A percentile compares a stretch with the other conserved stretches of the same genome.
phyloP scores from a whole-genome alignment of 202 grass and related monocot species.

The Panicum hallii region DNA sequence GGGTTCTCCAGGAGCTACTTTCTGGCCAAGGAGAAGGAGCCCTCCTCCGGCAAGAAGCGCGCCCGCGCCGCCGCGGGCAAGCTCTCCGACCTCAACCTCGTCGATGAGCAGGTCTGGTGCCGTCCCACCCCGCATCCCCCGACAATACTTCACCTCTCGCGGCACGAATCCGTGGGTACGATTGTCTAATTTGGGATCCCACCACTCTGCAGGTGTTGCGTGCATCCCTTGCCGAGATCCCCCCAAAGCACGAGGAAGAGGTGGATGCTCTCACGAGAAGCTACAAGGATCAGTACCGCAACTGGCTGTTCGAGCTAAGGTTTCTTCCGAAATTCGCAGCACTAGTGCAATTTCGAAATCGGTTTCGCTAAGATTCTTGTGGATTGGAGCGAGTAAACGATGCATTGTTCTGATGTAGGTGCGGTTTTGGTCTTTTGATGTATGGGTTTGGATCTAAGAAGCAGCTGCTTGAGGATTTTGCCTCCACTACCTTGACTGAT shows the following conservation, averaged over 20 bases:
- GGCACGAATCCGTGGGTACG: neutral
- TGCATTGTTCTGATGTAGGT: constrained; percentile 46
- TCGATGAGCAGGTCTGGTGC: constrained; percentile 69
- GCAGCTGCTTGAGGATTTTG: constrained; percentile 91
- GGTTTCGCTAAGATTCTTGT: neutral
- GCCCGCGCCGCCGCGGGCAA: constrained; percentile 50
- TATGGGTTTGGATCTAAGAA: constrained; percentile 99
- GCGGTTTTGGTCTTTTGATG: constrained; percentile 82
- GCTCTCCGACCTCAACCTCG: constrained; percentile 78
- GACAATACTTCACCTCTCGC: neutral
- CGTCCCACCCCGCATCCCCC: neutral
- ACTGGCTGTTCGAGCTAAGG: constrained; percentile 92
- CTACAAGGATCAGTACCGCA: constrained; percentile 77
- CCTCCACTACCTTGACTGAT: constrained; percentile 74
- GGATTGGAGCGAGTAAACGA: neutral
- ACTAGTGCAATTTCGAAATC: neutral
- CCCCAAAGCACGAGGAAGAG: constrained; percentile 80
- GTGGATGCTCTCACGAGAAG: constrained; percentile 56
- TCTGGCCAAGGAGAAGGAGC: constrained; percentile 86
- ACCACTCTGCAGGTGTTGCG: constrained; percentile 60
- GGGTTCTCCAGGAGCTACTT: constrained; percentile 96
- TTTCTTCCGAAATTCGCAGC: constrained; percentile 3
- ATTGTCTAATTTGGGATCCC: constrained; percentile 30
- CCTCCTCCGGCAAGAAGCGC: constrained; percentile 68
- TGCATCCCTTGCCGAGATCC: constrained; percentile 59